A percentile compares a stretch with the other conserved stretches of the same genome.
Evolutionary conservation across 768 basidiomycete species (phyloP).

Genomic region (Termitomyces bulborhizus): DNA sequence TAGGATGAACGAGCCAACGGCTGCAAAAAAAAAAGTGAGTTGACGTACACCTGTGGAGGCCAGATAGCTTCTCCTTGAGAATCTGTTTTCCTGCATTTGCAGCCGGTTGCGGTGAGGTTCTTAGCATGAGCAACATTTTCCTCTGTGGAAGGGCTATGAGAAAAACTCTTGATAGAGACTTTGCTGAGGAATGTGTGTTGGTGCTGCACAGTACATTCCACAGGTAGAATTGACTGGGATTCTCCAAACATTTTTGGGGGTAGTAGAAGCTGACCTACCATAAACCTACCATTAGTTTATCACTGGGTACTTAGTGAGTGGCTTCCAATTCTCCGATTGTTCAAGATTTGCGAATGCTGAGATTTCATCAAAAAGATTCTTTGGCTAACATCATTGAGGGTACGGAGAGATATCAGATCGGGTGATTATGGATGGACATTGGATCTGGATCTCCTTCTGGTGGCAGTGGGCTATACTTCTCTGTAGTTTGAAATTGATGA

Average conservation of each 20-base stretch:
- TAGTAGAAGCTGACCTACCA: not conserved
- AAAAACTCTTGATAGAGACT: slow-evolving; percentile 35
- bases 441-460: no score
- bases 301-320: not conserved
- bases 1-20: not conserved
- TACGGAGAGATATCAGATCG: no score
- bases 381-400: no score
- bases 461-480: no score
- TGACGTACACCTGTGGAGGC: no score
- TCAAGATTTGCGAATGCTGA: not conserved
- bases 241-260: slow-evolving; percentile 1
- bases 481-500: no score
- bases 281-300: not conserved
- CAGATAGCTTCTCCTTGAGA: slow-evolving; percentile 45
- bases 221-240: not conserved
- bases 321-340: not conserved
- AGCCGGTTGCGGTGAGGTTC: slow-evolving; percentile 36
- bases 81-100: slow-evolving; percentile 52
- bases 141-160: slow-evolving; percentile 31
- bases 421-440: no score
- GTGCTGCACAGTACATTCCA: slow-evolving; percentile 7
- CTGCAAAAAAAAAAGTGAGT: slow-evolving; percentile 22
- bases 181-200: slow-evolving; percentile 23
- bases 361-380: no score
- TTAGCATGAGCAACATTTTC: slow-evolving; percentile 22